A percentile compares a stretch with the other conserved stretches of the same genome.
These are phyloP conservation scores for Echria macrotheca DNA, from an alignment of 495 filamentous ascomycete genomes.

Conservation along the genomic window DNA sequence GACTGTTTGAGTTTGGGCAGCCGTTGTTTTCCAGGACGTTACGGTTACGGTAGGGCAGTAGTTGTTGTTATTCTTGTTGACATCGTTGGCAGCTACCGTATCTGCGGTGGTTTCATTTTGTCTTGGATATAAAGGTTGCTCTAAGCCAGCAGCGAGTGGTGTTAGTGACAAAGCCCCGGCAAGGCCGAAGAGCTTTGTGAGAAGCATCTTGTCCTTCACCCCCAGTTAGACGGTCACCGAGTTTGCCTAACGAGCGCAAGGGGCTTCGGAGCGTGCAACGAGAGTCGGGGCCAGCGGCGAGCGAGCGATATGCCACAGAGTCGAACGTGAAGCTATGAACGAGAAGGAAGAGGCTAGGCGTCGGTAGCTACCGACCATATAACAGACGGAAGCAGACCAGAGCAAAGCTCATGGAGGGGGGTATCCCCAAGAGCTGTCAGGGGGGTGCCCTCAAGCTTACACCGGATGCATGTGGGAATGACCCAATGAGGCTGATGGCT, in stretches of 20 bases:
- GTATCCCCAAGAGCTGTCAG: background rate
- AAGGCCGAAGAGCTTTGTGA: constrained; percentile 22
- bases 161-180: constrained; percentile 24
- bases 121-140: constrained; percentile 9
- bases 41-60: too few relatives aligned
- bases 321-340: constrained; percentile 8
- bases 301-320: constrained; percentile 15
- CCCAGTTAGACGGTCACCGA: constrained; percentile 8
- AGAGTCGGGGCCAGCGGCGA: constrained; percentile 23
- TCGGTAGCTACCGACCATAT: constrained; percentile 26
- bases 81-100: too few relatives aligned
- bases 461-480: constrained; percentile 11
- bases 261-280: constrained; percentile 12
- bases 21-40: too few relatives aligned
- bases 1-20: too few relatives aligned
- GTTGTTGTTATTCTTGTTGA: too few relatives aligned
- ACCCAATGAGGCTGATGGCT: constrained; percentile 22
- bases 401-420: constrained; percentile 1
- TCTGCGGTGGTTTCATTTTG: constrained; percentile 11
- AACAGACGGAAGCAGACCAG: constrained; percentile 13
- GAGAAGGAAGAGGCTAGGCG: constrained; percentile 4
- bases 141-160: constrained; percentile 15
- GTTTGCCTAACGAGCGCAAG: constrained; percentile 15
- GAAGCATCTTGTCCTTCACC: constrained; percentile 20
- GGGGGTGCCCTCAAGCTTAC: background rate